Evolutionary conservation across 2,329 filamentous ascomycete species (phyloP), one percentile per base, ranked within the genome.

Genomic region (Daldinia eschscholtzii): DNA sequence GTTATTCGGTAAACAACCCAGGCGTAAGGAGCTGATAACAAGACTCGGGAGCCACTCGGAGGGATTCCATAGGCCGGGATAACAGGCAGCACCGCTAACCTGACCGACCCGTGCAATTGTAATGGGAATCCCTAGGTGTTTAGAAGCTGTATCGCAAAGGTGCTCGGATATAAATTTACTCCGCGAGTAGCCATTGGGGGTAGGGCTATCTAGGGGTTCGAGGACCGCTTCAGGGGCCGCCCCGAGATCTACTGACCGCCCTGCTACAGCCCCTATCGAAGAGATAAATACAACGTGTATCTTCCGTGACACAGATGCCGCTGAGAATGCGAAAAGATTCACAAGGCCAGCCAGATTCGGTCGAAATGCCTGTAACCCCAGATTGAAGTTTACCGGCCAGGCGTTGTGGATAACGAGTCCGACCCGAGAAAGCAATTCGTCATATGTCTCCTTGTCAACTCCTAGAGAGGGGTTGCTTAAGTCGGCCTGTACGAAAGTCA

Each of bases 21-120:
- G 70, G 7, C 79, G 74, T 4, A 78, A 69, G 0, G 81, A 82
- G 58, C 79, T 82, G 3, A 79, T 65, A 4, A 85, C 72, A 26
- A 85, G 77, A 70, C 77, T 80, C 1, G 82, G 79, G 4, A 84
- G 76, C 73, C 81, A 83, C 72, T 84, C 83, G 3, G 76, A 73
- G 3, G 74, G 74, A 50, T 81, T 83, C 82, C 82, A 84, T 2
- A 76, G 41, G 1, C 79, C 80, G 4, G 5, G 39, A 23, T 52
- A 15, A 1, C 53, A 64, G n/a, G 64, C 60, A 0, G 75, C 56
- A 3, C 76, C 77, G 15, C 75, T 74, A 1, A 79, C 70, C 60
- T 78, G 77, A n/a, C 77, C 77, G 0, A 78, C 73, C 5, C 77
- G 71, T 6, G 64, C 66, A 33, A 76, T 60, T 13, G 64, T 37